Evolutionary conservation across 2,329 filamentous ascomycete species (phyloP).

Genomic region (Penicillium sp.): DNA sequence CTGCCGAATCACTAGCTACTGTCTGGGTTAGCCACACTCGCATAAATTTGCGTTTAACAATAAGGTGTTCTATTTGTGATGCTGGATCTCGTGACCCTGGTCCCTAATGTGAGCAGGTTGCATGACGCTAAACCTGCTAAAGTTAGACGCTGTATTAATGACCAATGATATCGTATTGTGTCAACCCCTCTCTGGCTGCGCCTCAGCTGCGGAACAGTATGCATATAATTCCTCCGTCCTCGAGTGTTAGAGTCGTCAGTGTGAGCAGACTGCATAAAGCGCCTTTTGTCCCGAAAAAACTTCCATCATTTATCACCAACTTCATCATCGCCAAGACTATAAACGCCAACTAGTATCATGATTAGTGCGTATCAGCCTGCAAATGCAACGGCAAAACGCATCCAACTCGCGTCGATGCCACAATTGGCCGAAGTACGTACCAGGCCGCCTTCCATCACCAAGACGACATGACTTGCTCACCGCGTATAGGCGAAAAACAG

Average conservation of each 20-base stretch:
- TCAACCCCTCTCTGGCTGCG: neutral
- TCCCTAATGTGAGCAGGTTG: slow-evolving; percentile 22
- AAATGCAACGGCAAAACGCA: slow-evolving; percentile 13
- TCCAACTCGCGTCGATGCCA: slow-evolving; percentile 36
- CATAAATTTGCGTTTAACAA: no score
- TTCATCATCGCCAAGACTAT: neutral
- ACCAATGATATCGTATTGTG: neutral
- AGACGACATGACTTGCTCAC: slow-evolving; percentile 28
- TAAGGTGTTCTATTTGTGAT: no score
- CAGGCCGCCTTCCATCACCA: slow-evolving; percentile 5
- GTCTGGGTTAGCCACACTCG: no score
- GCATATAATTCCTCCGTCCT: neutral
- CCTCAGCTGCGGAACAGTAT: neutral
- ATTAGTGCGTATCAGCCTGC: slow-evolving; percentile 11
- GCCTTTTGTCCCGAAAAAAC: neutral
- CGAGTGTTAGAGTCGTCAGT: neutral
- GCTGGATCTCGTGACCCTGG: neutral
- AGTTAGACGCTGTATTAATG: neutral
- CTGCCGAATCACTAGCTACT: no score
- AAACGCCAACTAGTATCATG: neutral
- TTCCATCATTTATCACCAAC: neutral
- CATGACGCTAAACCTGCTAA: slow-evolving; percentile 17
- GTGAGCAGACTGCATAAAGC: slow-evolving; percentile 1
- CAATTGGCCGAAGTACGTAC: slow-evolving; percentile 42
- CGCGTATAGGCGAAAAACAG: slow-evolving; percentile 35